A percentile compares a stretch with the other conserved stretches of the same genome.
phyloP scores from a whole-genome alignment of 2,329 filamentous ascomycete genomes.

The Claviceps arundinis region DNA sequence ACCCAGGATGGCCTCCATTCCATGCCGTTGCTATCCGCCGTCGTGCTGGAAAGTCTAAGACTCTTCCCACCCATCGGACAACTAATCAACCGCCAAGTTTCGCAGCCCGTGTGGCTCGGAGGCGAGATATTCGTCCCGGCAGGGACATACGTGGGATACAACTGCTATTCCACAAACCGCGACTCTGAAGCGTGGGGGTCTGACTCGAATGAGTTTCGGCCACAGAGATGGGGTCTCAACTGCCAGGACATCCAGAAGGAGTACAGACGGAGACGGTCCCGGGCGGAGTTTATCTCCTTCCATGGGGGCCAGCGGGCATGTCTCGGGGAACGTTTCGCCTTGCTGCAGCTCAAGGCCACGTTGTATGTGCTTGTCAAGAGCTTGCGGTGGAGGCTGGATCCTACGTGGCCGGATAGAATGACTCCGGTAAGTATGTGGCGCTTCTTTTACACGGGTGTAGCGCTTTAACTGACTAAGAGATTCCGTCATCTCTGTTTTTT shows the following conservation, averaged over 20 bases:
- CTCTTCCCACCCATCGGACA: conserved; percentile 36
- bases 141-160: conserved; percentile 27
- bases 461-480: neutral
- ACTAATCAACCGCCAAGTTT: conserved; percentile 31
- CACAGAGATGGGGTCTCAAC: conserved; percentile 24
- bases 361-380: conserved; percentile 18
- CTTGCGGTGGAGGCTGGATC: conserved; percentile 19
- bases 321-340: conserved; percentile 26
- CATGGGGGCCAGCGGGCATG: conserved; percentile 27
- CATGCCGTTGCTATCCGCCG: conserved; percentile 28
- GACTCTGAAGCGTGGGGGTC: conserved; percentile 19
- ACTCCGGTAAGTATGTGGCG: conserved; percentile 17
- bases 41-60: conserved; percentile 32
- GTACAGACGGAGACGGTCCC: conserved; percentile 22
- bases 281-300: conserved; percentile 27
- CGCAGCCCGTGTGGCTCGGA: conserved; percentile 11
- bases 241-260: conserved; percentile 20
- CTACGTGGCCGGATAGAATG: conserved; percentile 18
- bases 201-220: conserved; percentile 23
- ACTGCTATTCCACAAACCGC: conserved; percentile 26
- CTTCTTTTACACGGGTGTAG: neutral
- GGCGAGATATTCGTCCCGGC: conserved; percentile 19
- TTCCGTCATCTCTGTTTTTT: neutral
- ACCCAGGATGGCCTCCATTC: conserved; percentile 13
- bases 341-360: conserved; percentile 23